Evolutionary conservation across 192 early-diverging fungal species (phyloP), one percentile per base, ranked within the genome.

Genomic region (Lobosporangium transversale): DNA sequence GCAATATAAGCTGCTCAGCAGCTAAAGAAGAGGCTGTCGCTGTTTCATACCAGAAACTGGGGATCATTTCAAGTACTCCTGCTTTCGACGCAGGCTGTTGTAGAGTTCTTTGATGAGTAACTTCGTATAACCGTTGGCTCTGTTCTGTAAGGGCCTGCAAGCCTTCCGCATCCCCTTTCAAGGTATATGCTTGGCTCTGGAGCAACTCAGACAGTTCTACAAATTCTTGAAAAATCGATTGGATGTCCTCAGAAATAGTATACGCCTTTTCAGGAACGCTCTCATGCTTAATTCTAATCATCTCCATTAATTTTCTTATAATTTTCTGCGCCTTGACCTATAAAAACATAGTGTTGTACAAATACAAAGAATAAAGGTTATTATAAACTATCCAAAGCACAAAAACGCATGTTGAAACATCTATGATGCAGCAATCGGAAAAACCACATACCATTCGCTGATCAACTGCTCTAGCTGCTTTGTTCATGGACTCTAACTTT

Each of bases 371-470:
- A 4, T 52, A 26, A 14, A 17, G n/a, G n/a, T n/a, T n/a, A n/a
- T n/a, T n/a, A n/a, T n/a, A n/a, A n/a, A n/a, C n/a, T n/a, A n/a
- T n/a, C n/a, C n/a, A n/a, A n/a, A n/a, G n/a, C n/a, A n/a, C n/a
- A n/a, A n/a, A n/a, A n/a, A n/a, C n/a, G n/a, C n/a, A n/a, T n/a
- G n/a, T n/a, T n/a, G n/a, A n/a, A n/a, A n/a, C n/a, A n/a, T n/a
- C n/a, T n/a, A n/a, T n/a, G n/a, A n/a, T n/a, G n/a, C n/a, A n/a
- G n/a, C n/a, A n/a, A n/a, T n/a, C n/a, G n/a, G n/a, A n/a, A n/a
- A n/a, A n/a, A 1, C 50, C 1, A 49, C 31, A 53, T 57, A 75
- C 71, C 64, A 61, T 48, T 33, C 44, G 59, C 23, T 66, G 62
- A 49, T 62, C 64, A 33, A 30, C 37, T 14, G 35, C 48, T 20